Conservation (phyloP, 306 rosid genomes). For the Vicia faba region DNA sequence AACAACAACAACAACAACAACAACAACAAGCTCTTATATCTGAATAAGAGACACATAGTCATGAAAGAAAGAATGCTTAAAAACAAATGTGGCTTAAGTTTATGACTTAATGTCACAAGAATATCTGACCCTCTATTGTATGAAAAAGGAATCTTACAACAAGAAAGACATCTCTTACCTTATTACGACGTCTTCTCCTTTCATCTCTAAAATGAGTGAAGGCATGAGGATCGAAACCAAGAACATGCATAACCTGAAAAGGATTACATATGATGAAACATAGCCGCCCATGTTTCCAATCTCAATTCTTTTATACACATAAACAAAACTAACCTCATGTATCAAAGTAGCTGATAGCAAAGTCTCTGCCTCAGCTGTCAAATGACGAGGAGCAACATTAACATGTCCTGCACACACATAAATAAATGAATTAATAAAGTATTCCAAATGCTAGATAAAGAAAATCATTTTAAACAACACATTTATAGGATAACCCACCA, state of each 20-base stretch:
- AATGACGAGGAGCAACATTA: slow-evolving; percentile 97
- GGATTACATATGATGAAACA: slow-evolving; percentile 35
- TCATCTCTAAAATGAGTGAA: slow-evolving; percentile 98
- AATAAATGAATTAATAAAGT: slow-evolving; percentile 29
- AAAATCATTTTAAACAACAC: slow-evolving; percentile 19
- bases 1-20: background rate
- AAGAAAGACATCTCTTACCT: slow-evolving; percentile 52
- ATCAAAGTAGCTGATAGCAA: slow-evolving; percentile 93
- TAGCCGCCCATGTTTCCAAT: slow-evolving; percentile 17
- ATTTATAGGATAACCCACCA: slow-evolving; percentile 53
- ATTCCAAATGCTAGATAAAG: slow-evolving; percentile 32
- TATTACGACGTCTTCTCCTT: slow-evolving; percentile 83
- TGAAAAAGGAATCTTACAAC: slow-evolving; percentile 17
- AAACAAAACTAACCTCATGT: slow-evolving; percentile 72
- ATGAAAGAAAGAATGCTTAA: slow-evolving; percentile 24
- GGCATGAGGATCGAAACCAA: slow-evolving; percentile 99
- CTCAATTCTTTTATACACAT: slow-evolving; percentile 24
- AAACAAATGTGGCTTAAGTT: background rate
- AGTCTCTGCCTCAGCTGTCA: slow-evolving; percentile 97
- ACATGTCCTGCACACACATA: slow-evolving; percentile 71
- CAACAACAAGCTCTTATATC: slow-evolving; percentile 1
- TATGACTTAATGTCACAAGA: slow-evolving; percentile 8
- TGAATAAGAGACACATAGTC: slow-evolving; percentile 7
- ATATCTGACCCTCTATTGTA: background rate
- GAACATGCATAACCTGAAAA: slow-evolving; percentile 96